Evolutionary conservation across 768 basidiomycete genomes (phyloP).

Genomic region (Tremella mesenterica): DNA sequence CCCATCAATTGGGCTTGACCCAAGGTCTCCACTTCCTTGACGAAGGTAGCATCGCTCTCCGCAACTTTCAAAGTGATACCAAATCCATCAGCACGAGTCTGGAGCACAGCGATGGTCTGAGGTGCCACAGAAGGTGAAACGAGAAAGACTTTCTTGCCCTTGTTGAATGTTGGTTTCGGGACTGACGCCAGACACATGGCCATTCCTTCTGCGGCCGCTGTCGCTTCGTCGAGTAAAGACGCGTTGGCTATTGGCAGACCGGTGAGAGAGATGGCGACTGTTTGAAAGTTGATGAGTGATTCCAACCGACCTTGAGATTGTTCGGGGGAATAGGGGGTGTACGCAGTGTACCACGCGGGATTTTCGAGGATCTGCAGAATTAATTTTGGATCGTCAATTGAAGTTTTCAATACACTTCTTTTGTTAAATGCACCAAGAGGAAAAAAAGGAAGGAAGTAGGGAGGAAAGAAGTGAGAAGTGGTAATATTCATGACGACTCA

Average conservation of each 20-base stretch:
- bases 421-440: no score
- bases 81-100: slow-evolving; percentile 86
- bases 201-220: slow-evolving; percentile 93
- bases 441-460: no score
- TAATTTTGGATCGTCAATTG: no score
- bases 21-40: slow-evolving; percentile 50
- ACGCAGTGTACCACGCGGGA: slow-evolving; percentile 95
- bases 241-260: slow-evolving; percentile 94
- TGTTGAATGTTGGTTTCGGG: slow-evolving; percentile 44
- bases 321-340: slow-evolving; percentile 94
- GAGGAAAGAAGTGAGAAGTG: neutral
- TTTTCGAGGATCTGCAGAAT: slow-evolving; percentile 56
- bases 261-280: slow-evolving; percentile 89
- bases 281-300: slow-evolving; percentile 92
- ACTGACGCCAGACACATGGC: slow-evolving; percentile 71
- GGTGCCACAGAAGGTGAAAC: slow-evolving; percentile 75
- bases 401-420: no score
- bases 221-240: slow-evolving; percentile 87
- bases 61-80: slow-evolving; percentile 72
- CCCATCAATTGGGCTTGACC: slow-evolving; percentile 62
- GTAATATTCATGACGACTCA: slow-evolving; percentile 21
- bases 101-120: slow-evolving; percentile 82
- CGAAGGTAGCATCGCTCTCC: slow-evolving; percentile 51
- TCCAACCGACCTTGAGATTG: slow-evolving; percentile 98
- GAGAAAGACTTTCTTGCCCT: slow-evolving; percentile 73